phyloP scores from a whole-genome alignment of 345 rosid genomes.

The Ceriops decandra region DNA sequence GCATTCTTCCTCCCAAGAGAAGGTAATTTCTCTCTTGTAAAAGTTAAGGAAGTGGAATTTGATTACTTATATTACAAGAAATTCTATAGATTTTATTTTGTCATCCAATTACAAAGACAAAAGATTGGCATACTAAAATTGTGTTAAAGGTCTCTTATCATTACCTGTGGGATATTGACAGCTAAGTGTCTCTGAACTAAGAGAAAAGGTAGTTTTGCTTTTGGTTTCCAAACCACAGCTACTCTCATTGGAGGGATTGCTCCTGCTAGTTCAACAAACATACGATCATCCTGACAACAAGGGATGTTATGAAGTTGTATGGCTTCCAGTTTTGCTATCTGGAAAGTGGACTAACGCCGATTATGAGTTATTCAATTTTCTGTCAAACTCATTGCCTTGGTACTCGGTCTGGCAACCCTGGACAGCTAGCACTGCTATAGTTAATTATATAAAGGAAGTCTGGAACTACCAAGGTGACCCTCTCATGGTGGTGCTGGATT shows the following conservation, averaged over 20 bases:
- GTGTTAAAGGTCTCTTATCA: background rate
- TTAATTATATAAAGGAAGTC: conserved; percentile 44
- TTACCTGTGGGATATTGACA: conserved; percentile 27
- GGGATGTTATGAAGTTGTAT: conserved; percentile 46
- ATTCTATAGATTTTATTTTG: background rate
- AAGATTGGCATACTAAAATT: background rate
- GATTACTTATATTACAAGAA: background rate
- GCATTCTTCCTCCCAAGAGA: conserved; percentile 42
- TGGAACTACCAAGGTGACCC: conserved; percentile 52
- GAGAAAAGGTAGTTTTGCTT: conserved; percentile 54
- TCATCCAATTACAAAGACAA: background rate
- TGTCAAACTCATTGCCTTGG: conserved; percentile 58
- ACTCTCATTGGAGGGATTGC: conserved; percentile 45
- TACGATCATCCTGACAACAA: conserved; percentile 42
- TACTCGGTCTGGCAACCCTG: conserved; percentile 55
- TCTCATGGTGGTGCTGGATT: conserved; percentile 54
- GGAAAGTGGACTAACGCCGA: conserved; percentile 54
- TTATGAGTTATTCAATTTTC: conserved; percentile 30
- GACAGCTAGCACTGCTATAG: conserved; percentile 41
- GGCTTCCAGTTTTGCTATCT: conserved; percentile 56
- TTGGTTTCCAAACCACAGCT: conserved; percentile 59
- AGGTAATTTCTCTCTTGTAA: conserved; percentile 23
- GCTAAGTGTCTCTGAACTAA: conserved; percentile 51
- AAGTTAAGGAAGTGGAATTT: too few species aligned
- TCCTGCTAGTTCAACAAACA: conserved; percentile 59